Percentiles rank a stretch among this genome's conserved stretches.
These are phyloP conservation scores for Fraxinus angustifolia DNA, from an alignment of 305 asterid species.

Conservation along the genomic window DNA sequence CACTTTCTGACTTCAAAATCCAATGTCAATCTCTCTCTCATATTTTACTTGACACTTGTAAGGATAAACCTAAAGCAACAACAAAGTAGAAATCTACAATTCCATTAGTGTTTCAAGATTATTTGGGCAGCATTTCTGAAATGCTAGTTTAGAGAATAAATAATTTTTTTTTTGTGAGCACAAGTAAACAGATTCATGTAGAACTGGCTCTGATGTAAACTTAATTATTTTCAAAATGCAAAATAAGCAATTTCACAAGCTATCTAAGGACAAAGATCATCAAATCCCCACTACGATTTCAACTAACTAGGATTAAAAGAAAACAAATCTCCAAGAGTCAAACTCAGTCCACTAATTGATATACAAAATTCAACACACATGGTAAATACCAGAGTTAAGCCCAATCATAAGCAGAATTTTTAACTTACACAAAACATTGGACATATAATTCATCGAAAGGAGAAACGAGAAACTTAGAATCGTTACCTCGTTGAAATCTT, in stretches of 20 bases:
- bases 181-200: background rate
- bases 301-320: slow-evolving; percentile 6
- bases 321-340: slow-evolving; percentile 14
- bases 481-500: slow-evolving; percentile 29
- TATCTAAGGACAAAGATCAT: slow-evolving; percentile 2
- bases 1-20: background rate
- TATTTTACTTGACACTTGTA: background rate
- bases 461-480: slow-evolving; percentile 23
- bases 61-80: background rate
- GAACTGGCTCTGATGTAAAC: slow-evolving; percentile 18
- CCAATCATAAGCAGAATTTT: slow-evolving; percentile 11
- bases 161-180: background rate
- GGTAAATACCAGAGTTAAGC: slow-evolving; percentile 14
- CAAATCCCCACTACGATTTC: slow-evolving; percentile 5
- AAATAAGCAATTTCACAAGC: slow-evolving; percentile 1
- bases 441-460: background rate
- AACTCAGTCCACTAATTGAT: slow-evolving; percentile 16
- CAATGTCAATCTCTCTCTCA: background rate
- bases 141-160: background rate
- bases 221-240: slow-evolving; percentile 14
- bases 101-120: background rate
- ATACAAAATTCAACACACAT: slow-evolving; percentile 14
- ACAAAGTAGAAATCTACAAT: background rate
- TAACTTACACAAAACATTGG: background rate
- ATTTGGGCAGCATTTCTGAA: background rate